Evolutionary conservation across 192 early-diverging fungal genomes (phyloP), one percentile per base, ranked within the genome.

Genomic region (Coemansia biformis): DNA sequence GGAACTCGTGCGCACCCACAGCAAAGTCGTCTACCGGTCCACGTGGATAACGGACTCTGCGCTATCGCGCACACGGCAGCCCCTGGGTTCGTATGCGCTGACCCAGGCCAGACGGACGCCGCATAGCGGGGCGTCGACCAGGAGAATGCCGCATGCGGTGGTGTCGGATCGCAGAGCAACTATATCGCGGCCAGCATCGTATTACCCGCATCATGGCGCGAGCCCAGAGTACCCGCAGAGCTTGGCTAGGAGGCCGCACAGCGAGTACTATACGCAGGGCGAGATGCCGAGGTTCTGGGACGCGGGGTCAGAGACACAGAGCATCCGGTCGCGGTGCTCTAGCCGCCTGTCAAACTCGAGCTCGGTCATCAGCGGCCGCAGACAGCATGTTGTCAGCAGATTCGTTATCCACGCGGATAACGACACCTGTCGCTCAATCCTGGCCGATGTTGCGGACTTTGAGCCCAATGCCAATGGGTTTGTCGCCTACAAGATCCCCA

Each of bases 401-500:
- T 67, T 75, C 34, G 45, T 66, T 22, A 67, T 67, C 35, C 21
- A 63, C 32, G 64, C 57, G 1, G 59, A 75, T 35, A 7, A 13
- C 5, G 47, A 36, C 19, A 75, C 71, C 8, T 46, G 47, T 5
- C 29, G 4, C 5, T 54, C 55, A 3, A 56, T 75, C 6, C 31
- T 64, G 39, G 52, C 51, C 3, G 42, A 59, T 32, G 72, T 64
- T 6, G 45, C 49, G 11, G 72, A 75, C 29, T 68, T 75, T 44
- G 68, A 65, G n/a, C 65, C 72, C 15, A 75, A 75, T 48, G 44
- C 30, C 2, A 34, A 63, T 30, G 72, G 65, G 10, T 75, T 75
- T 68, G 65, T 75, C 4, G 71, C 64, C n/a, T 75, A 67, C 48
- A 75, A 75, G 48, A 67, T 75, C 23, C 71, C 71, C 29, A 63